Conservation (phyloP, 495 filamentous ascomycete genomes). For the Neurospora sp. region DNA sequence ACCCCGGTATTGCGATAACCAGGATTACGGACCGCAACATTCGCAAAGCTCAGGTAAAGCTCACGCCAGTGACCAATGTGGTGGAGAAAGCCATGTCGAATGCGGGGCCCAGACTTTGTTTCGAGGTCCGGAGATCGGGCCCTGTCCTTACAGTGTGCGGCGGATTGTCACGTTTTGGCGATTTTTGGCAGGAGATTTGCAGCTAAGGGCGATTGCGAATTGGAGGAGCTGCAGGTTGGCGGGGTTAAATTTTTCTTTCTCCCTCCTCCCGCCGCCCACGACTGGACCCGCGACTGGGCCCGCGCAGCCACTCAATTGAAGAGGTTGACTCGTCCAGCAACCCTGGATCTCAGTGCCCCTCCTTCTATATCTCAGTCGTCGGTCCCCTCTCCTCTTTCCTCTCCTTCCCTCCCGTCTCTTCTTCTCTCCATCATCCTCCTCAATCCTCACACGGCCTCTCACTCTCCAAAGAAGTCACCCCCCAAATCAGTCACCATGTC, state of each 20-base stretch:
- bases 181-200: background rate
- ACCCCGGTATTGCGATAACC: background rate
- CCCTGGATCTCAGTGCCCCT: background rate
- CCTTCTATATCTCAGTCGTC: constrained; percentile 2
- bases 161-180: background rate
- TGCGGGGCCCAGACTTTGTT: background rate
- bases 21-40: background rate
- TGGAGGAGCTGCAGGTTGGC: background rate
- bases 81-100: background rate
- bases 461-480: background rate
- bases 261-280: constrained; percentile 4
- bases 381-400: constrained; percentile 4
- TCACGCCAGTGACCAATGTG: background rate
- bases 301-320: background rate
- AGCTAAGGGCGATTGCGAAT: background rate
- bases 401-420: background rate
- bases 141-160: background rate
- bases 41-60: background rate
- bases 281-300: background rate
- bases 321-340: background rate
- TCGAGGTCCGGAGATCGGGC: background rate
- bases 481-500: constrained; percentile 24
- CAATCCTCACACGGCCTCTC: background rate
- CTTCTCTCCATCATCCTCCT: background rate
- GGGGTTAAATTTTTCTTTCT: constrained; percentile 16